Percentiles rank a stretch among this genome's conserved stretches.
Evolutionary conservation across 108 stramenopile genomes (phyloP).

Genomic region (Nitzschia sp.): DNA sequence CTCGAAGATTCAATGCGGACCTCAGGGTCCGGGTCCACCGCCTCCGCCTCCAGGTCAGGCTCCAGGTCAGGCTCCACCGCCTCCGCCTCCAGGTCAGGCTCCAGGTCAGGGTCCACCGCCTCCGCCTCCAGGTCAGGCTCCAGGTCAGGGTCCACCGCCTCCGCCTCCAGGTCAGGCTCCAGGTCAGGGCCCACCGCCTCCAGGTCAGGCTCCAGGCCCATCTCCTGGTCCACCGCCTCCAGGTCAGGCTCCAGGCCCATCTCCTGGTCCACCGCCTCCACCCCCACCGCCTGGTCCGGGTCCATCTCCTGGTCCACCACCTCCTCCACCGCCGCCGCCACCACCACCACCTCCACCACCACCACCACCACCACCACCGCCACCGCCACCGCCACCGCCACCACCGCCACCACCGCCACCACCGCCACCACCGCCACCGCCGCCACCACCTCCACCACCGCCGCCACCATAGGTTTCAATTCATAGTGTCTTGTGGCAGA

Average conservation of each 20-base stretch:
- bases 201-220: too few species aligned
- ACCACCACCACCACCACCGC: background rate
- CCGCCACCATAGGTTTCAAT: too few species aligned
- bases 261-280: background rate
- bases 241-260: background rate
- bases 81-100: background rate
- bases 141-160: background rate
- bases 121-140: background rate
- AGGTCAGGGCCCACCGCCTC: too few species aligned
- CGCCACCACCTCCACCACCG: background rate
- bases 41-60: background rate
- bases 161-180: too few species aligned
- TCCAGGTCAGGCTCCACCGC: background rate
- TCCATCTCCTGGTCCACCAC: background rate
- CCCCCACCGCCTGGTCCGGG: background rate
- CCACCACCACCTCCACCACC: background rate
- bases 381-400: background rate
- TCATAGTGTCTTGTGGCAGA: too few species aligned
- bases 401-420: background rate
- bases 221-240: too few species aligned
- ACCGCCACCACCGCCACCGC: background rate
- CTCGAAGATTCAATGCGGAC: too few species aligned
- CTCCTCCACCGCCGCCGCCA: too few species aligned
- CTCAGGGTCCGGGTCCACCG: background rate
- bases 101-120: background rate